phyloP scores from a whole-genome alignment of 306 rosid genomes.

The Glycine soja region DNA sequence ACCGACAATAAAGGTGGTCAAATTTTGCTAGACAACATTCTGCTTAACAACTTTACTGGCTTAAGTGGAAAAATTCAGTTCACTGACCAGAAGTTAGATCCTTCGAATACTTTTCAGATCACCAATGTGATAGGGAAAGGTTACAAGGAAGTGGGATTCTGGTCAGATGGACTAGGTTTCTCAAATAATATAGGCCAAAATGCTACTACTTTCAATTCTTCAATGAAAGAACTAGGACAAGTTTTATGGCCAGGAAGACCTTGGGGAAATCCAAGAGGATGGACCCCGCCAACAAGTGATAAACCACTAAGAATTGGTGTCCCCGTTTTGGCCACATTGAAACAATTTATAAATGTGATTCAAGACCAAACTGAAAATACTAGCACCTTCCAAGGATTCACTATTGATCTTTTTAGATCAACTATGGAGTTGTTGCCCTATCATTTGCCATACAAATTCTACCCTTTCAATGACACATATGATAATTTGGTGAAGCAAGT shows the following conservation, averaged over 20 bases:
- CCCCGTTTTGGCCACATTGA: constrained; percentile 44
- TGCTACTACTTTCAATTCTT: constrained; percentile 6
- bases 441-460: constrained; percentile 38
- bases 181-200: constrained; percentile 23
- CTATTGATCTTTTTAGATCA: constrained; percentile 51
- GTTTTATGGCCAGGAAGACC: constrained; percentile 63
- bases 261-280: constrained; percentile 52
- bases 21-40: constrained; percentile 46
- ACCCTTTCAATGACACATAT: constrained; percentile 50
- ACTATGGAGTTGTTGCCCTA: constrained; percentile 45
- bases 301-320: constrained; percentile 54
- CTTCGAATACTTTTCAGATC: constrained; percentile 48
- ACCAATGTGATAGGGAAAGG: constrained; percentile 58
- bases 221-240: constrained; percentile 50
- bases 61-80: constrained; percentile 46
- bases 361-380: constrained; percentile 25
- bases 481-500: constrained; percentile 55
- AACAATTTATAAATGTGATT: constrained; percentile 40
- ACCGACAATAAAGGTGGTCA: constrained; percentile 25
- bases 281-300: constrained; percentile 37
- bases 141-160: constrained; percentile 58
- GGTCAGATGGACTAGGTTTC: constrained; percentile 57
- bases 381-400: constrained; percentile 42
- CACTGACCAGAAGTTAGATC: constrained; percentile 32
- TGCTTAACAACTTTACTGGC: constrained; percentile 44